phyloP scores from a whole-genome alignment of 202 grass and related monocot genomes.

The Panicum hallii region DNA sequence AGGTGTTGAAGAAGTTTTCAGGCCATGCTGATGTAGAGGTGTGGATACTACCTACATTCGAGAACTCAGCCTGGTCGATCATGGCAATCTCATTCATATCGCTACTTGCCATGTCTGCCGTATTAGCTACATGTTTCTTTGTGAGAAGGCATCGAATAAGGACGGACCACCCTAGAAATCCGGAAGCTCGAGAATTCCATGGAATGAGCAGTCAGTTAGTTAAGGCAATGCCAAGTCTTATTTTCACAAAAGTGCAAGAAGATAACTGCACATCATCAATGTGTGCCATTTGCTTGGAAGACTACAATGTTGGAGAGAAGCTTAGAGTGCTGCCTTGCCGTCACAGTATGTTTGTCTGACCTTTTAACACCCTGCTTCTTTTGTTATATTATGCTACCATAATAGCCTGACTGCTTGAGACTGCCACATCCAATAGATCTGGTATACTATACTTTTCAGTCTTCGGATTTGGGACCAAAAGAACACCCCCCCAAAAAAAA shows the following conservation, averaged over 20 bases:
- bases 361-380: background rate
- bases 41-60: conserved; percentile 85
- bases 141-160: conserved; percentile 86
- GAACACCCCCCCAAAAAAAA: background rate
- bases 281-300: conserved; percentile 94
- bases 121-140: conserved; percentile 94
- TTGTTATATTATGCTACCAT: background rate
- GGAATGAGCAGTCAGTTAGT: conserved; percentile 91
- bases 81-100: conserved; percentile 97
- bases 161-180: conserved; percentile 56
- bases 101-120: conserved; percentile 89
- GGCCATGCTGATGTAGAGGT: conserved; percentile 70
- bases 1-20: conserved; percentile 73
- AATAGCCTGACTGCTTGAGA: background rate
- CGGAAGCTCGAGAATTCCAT: conserved; percentile 71
- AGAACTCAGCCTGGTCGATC: conserved; percentile 90
- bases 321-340: conserved; percentile 87
- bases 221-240: conserved; percentile 92
- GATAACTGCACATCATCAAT: conserved; percentile 85
- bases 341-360: conserved; percentile 69
- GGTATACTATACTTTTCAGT: conserved; percentile 5
- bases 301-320: conserved; percentile 82
- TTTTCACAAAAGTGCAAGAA: conserved; percentile 79
- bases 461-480: conserved; percentile 8
- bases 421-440: background rate